These are phyloP conservation scores for Aspergillus thermomutatus DNA, from an alignment of 2,329 filamentous ascomycete genomes.

Conservation along the genomic window DNA sequence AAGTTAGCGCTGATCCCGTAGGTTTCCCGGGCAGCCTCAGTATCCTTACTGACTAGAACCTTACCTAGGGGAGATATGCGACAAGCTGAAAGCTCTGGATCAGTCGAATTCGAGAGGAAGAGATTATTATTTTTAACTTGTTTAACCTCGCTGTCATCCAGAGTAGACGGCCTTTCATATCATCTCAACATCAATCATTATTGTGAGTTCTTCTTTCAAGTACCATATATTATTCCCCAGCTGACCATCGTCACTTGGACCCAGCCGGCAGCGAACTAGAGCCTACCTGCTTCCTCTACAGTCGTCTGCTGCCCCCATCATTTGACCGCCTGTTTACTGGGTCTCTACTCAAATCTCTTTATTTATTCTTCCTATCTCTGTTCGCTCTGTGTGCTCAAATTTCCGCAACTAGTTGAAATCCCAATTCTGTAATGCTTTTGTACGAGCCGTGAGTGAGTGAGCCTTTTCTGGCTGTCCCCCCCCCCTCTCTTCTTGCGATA, in stretches of 20 bases:
- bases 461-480: too few species aligned
- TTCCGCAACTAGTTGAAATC: not conserved
- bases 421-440: not conserved
- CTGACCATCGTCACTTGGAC: not conserved
- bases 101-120: not conserved
- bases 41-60: not conserved
- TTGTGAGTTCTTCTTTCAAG: not conserved
- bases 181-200: not conserved
- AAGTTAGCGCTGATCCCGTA: not conserved
- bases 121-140: not conserved
- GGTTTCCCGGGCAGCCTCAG: not conserved
- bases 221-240: not conserved
- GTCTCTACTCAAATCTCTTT: conserved; percentile 2
- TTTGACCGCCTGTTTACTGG: conserved; percentile 14
- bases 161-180: not conserved
- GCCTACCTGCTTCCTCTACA: not conserved
- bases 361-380: not conserved
- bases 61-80: not conserved
- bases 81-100: not conserved
- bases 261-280: not conserved
- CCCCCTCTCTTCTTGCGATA: conserved; percentile 1
- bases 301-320: conserved; percentile 1
- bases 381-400: not conserved
- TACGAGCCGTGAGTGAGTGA: conserved; percentile 1
- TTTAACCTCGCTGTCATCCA: not conserved